Percentiles rank a stretch among this genome's conserved stretches.
These are phyloP conservation scores for Solanum corneliomulleri DNA, from an alignment of 257 asterid genomes.

Conservation along the genomic window DNA sequence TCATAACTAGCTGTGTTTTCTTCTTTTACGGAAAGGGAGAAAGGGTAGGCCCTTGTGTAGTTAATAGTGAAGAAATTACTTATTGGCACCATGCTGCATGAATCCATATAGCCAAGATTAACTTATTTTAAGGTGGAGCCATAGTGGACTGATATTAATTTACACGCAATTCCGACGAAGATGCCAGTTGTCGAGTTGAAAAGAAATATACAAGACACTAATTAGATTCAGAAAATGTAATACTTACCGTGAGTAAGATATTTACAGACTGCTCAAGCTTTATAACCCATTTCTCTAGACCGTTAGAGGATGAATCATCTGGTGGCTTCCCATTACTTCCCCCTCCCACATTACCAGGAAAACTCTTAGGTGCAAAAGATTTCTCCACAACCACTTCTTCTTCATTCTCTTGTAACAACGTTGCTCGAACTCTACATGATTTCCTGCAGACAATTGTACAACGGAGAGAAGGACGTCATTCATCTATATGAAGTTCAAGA, in stretches of 20 bases:
- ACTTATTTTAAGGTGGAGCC: neutral
- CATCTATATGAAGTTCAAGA: neutral
- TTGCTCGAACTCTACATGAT: slow-evolving; percentile 42
- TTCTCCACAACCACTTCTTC: slow-evolving; percentile 63
- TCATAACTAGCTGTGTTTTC: neutral
- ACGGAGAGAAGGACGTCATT: neutral
- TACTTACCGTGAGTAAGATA: slow-evolving; percentile 65
- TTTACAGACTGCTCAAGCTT: slow-evolving; percentile 87
- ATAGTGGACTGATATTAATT: neutral
- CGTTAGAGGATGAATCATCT: slow-evolving; percentile 33
- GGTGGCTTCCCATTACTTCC: slow-evolving; percentile 26
- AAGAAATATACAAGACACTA: neutral
- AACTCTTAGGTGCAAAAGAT: slow-evolving; percentile 47
- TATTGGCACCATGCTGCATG: neutral
- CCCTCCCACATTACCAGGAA: slow-evolving; percentile 39
- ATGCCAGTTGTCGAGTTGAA: neutral
- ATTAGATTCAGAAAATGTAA: neutral
- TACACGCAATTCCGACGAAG: neutral
- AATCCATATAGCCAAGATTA: neutral
- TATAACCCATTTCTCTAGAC: slow-evolving; percentile 50
- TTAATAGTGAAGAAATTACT: neutral
- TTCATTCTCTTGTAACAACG: slow-evolving; percentile 62
- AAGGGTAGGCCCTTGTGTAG: neutral
- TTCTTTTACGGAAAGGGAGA: neutral
- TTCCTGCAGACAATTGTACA: slow-evolving; percentile 16